A percentile compares a stretch with the other conserved stretches of the same genome.
Evolutionary conservation across 306 rosid genomes (phyloP).

Genomic region (Quercus cerris): DNA sequence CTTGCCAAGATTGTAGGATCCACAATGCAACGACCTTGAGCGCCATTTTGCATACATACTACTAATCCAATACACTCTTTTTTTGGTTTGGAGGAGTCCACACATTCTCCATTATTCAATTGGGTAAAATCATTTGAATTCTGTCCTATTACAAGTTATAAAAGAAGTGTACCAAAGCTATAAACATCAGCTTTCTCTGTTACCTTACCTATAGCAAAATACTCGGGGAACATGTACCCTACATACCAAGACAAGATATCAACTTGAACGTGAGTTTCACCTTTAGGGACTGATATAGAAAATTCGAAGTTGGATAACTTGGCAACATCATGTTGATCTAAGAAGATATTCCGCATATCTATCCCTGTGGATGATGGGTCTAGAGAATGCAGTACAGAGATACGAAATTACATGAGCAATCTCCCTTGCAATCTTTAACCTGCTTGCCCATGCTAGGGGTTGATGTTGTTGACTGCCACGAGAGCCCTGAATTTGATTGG

Average conservation of each 20-base stretch:
- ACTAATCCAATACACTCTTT: background rate
- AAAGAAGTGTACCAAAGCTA: background rate
- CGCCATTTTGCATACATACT: background rate
- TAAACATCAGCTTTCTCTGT: conserved; percentile 4
- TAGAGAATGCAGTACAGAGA: background rate
- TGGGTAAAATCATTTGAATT: no score
- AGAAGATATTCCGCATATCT: background rate
- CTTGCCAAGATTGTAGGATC: no score
- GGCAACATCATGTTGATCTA: background rate
- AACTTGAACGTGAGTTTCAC: background rate
- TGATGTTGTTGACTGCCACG: background rate
- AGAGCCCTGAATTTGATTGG: background rate
- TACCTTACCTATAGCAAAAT: background rate
- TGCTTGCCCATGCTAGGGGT: background rate
- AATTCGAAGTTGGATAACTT: background rate
- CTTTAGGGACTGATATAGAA: conserved; percentile 6
- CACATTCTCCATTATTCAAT: background rate
- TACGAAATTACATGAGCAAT: background rate
- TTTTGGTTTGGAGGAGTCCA: background rate
- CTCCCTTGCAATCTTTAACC: background rate
- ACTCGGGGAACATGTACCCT: no score
- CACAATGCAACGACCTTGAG: no score
- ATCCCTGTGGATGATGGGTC: conserved; percentile 6
- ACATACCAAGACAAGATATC: no score
- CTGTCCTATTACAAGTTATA: background rate